A percentile compares a stretch with the other conserved stretches of the same genome.
Evolutionary conservation across 139 green algal genomes (phyloP).

Genomic region (Marvania coccoides): DNA sequence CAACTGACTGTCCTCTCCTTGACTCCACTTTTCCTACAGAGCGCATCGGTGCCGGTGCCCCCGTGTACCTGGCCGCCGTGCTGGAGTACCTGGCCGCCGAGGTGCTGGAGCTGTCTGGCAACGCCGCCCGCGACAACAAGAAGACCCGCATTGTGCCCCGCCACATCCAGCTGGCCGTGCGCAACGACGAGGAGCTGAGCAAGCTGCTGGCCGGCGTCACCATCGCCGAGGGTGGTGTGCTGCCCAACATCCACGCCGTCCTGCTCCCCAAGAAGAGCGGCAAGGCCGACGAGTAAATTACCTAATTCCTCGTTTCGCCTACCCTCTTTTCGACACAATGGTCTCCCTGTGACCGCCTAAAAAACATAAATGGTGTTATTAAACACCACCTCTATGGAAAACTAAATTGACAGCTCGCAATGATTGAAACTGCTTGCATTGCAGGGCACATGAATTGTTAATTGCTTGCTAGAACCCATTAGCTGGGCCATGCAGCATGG

Average conservation of each 20-base stretch:
- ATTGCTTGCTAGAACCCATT: too few species aligned
- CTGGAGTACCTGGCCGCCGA: conserved; percentile 80
- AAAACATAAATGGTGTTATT: too few species aligned
- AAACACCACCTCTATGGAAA: too few species aligned
- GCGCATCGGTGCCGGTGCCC: conserved; percentile 40
- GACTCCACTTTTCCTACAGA: too few species aligned
- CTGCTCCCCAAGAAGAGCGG: conserved; percentile 78
- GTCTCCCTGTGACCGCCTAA: too few species aligned
- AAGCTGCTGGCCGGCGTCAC: conserved; percentile 82
- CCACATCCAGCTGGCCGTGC: conserved; percentile 86
- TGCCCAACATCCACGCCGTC: conserved; percentile 88
- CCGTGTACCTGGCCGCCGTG: conserved; percentile 65
- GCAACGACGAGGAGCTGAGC: conserved; percentile 92
- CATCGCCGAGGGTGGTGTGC: conserved; percentile 71
- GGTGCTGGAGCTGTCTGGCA: conserved; percentile 42
- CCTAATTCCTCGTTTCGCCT: too few species aligned
- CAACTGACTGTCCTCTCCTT: not conserved
- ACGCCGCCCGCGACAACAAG: conserved; percentile 88
- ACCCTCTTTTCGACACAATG: too few species aligned
- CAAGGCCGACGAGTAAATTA: too few species aligned
- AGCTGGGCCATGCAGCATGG: too few species aligned
- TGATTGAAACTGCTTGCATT: too few species aligned
- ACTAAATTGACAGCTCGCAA: too few species aligned
- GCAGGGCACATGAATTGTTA: too few species aligned
- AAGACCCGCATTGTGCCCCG: conserved; percentile 82